Evolutionary conservation across 148 eudicot species (phyloP).

Genomic region (Persicaria maculosa): DNA sequence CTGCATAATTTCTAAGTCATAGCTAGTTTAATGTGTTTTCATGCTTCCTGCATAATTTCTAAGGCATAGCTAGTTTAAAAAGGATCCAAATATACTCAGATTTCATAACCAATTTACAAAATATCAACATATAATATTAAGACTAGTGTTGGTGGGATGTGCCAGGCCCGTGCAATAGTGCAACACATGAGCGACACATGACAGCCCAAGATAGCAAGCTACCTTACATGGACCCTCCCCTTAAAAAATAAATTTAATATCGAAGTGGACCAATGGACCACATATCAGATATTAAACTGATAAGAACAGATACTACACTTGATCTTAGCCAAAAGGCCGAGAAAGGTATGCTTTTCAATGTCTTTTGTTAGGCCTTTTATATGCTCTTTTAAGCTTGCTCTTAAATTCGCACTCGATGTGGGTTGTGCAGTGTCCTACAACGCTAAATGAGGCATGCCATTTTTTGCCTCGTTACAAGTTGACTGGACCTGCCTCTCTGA

Average conservation of each 20-base stretch:
- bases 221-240: background rate
- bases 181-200: too few relatives aligned
- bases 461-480: background rate
- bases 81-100: too few relatives aligned
- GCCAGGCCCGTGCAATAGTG: too few relatives aligned
- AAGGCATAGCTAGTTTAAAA: too few relatives aligned
- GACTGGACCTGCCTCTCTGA: background rate
- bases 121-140: too few relatives aligned
- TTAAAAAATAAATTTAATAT: conserved; percentile 6
- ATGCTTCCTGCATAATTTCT: too few relatives aligned
- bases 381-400: background rate
- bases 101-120: too few relatives aligned
- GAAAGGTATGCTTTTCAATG: conserved; percentile 23
- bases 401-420: background rate
- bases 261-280: conserved; percentile 5
- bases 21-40: too few relatives aligned
- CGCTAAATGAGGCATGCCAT: background rate
- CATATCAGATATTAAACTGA: conserved; percentile 14
- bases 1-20: too few relatives aligned
- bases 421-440: background rate
- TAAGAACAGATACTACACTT: conserved; percentile 21
- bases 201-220: background rate
- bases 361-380: background rate
- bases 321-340: conserved; percentile 48
- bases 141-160: too few relatives aligned